Conservation (phyloP, 2,329 filamentous ascomycete species). For the Trichoderma harzianum region DNA sequence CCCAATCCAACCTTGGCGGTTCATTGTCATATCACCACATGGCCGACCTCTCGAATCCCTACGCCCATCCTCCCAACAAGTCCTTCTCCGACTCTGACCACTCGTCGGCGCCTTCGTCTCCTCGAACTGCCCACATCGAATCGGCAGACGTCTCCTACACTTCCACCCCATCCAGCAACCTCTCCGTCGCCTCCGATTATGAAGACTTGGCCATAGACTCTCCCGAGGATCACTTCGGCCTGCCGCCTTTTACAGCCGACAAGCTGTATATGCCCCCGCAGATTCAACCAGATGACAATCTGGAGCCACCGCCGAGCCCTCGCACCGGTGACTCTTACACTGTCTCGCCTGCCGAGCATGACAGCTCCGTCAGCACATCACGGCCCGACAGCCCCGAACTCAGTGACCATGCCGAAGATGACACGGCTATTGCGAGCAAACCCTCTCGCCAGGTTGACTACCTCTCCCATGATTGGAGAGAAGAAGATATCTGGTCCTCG, state of each 20-base stretch:
- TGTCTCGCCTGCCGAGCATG: constrained; percentile 53
- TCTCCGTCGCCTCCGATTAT: constrained; percentile 58
- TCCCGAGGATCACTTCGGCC: constrained; percentile 46
- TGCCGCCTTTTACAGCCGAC: constrained; percentile 46
- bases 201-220: constrained; percentile 48
- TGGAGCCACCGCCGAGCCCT: constrained; percentile 51
- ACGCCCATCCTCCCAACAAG: constrained; percentile 39
- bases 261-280: constrained; percentile 41
- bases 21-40: constrained; percentile 41
- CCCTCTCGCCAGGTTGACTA: constrained; percentile 93
- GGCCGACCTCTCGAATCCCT: constrained; percentile 46
- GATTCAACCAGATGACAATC: constrained; percentile 35
- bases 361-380: constrained; percentile 48
- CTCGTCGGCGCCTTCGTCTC: constrained; percentile 57
- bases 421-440: constrained; percentile 68
- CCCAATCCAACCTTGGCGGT: constrained; percentile 53
- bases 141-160: constrained; percentile 56
- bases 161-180: constrained; percentile 61
- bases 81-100: constrained; percentile 45
- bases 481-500: constrained; percentile 96
- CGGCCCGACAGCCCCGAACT: constrained; percentile 56
- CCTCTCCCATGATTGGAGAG: constrained; percentile 85
- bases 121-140: constrained; percentile 49
- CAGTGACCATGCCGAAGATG: constrained; percentile 68
- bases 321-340: constrained; percentile 49